A percentile compares a stretch with the other conserved stretches of the same genome.
Evolutionary conservation across 78 protist species (phyloP).

Genomic region (Chrysochromulina parva): DNA sequence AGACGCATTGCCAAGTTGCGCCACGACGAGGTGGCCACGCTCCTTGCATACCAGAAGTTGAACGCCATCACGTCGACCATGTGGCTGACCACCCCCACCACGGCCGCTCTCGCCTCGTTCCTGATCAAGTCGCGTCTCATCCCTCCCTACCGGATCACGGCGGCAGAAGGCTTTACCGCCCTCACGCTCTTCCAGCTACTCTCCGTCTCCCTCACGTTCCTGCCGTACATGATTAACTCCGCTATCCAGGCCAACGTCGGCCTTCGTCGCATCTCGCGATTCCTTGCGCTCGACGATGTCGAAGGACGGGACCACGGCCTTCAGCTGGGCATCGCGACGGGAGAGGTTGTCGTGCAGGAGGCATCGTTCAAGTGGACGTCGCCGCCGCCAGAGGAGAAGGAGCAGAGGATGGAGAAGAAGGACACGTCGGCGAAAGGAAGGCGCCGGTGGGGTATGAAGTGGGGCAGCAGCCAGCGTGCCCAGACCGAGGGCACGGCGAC

Average conservation of each 20-base stretch:
- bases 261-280: neutral
- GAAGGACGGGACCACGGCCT: neutral
- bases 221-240: neutral
- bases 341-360: too few relatives aligned
- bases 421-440: too few relatives aligned
- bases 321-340: too few relatives aligned
- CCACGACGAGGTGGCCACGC: neutral
- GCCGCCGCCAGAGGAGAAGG: too few relatives aligned
- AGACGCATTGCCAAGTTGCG: neutral
- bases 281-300: neutral
- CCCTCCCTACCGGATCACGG: conserved; percentile 39
- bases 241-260: neutral
- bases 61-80: neutral
- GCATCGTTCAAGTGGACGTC: too few relatives aligned
- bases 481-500: too few relatives aligned
- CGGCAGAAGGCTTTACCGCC: conserved; percentile 44
- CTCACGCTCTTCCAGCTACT: conserved; percentile 25
- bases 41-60: too few relatives aligned
- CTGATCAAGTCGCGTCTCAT: neutral
- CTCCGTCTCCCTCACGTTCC: neutral
- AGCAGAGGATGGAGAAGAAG: too few relatives aligned
- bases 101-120: neutral
- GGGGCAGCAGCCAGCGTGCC: too few relatives aligned
- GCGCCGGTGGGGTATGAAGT: too few relatives aligned
- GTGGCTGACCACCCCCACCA: neutral